A percentile compares a stretch with the other conserved stretches of the same genome.
Evolutionary conservation across 148 eudicot genomes (phyloP).

Genomic region (Amaranthus palmeri): DNA sequence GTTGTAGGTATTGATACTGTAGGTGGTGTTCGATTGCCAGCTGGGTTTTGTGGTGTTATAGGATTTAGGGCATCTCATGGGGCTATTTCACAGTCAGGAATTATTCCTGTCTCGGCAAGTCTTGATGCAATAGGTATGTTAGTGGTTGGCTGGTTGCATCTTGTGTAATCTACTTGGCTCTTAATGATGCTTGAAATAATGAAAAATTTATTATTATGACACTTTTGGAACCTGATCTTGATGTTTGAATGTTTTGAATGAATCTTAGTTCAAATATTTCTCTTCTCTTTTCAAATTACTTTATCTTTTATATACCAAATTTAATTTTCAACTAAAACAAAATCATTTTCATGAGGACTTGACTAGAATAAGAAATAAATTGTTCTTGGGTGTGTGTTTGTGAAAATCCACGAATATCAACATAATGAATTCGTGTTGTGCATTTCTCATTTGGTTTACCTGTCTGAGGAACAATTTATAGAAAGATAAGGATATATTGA

Average conservation of each 20-base stretch:
- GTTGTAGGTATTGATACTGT: conserved; percentile 77
- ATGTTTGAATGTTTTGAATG: neutral
- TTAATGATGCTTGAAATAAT: neutral
- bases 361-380: neutral
- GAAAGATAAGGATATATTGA: too few species aligned
- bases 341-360: neutral
- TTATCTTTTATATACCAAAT: neutral
- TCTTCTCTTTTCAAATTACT: neutral
- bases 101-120: conserved; percentile 74
- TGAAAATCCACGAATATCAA: too few species aligned
- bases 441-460: too few species aligned
- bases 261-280: neutral
- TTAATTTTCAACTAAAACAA: neutral
- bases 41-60: conserved; percentile 76
- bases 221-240: neutral
- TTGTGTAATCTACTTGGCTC: neutral
- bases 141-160: neutral
- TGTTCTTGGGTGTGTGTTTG: too few species aligned
- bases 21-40: conserved; percentile 91
- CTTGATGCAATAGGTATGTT: conserved; percentile 79
- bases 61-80: conserved; percentile 90
- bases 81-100: conserved; percentile 57
- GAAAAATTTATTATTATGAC: too few species aligned
- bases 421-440: too few species aligned
- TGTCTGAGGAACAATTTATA: too few species aligned